Conservation (phyloP, 306 rosid species). For the Cicer yamashitae region DNA sequence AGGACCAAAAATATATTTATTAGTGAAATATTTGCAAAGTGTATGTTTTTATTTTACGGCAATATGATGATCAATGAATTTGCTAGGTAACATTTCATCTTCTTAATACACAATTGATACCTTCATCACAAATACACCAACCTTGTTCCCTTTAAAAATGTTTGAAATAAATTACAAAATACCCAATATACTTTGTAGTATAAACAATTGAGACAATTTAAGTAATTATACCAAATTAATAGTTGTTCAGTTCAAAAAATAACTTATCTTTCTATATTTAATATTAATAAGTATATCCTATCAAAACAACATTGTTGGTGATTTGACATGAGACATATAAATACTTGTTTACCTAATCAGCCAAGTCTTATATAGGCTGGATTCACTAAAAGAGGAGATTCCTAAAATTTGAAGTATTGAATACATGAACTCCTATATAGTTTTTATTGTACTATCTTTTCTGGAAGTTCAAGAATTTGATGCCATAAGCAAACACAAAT, state of each 20-base stretch:
- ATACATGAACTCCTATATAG: background rate
- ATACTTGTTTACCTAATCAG: background rate
- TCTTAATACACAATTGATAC: too few species aligned
- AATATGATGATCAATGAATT: too few species aligned
- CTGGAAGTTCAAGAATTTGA: conserved; percentile 71
- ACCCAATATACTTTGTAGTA: background rate
- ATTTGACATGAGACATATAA: background rate
- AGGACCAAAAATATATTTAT: too few species aligned
- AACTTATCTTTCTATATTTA: background rate
- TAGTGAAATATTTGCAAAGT: too few species aligned
- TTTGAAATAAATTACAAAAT: background rate
- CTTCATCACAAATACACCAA: too few species aligned
- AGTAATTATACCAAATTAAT: background rate
- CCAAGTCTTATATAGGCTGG: background rate
- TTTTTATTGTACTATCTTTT: conserved; percentile 43
- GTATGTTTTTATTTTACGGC: too few species aligned
- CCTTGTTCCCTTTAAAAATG: background rate
- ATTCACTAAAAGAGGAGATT: background rate
- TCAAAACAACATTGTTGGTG: background rate
- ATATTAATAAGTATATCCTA: background rate
- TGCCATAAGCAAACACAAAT: conserved; percentile 65
- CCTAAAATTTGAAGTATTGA: background rate
- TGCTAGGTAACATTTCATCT: too few species aligned
- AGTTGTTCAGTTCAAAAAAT: background rate
- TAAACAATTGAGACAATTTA: background rate